Evolutionary conservation across 1,139 yeast genomes (phyloP).

Genomic region (Yamadazyma songkhlaensis): DNA sequence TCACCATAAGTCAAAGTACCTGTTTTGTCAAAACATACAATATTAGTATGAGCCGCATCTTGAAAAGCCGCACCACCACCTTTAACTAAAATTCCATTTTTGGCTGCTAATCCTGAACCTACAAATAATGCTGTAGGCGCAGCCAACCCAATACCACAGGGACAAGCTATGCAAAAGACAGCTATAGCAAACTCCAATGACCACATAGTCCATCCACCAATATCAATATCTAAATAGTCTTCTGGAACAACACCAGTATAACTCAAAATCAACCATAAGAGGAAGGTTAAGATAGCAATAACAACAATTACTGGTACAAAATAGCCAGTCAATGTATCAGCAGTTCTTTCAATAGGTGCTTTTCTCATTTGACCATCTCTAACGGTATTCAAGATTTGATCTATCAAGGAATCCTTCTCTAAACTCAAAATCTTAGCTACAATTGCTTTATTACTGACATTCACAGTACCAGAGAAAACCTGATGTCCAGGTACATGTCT

Average conservation of each 20-base stretch:
- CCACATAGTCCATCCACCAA: constrained; percentile 80
- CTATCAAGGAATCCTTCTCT: constrained; percentile 65
- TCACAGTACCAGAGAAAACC: constrained; percentile 70
- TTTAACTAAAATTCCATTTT: constrained; percentile 68
- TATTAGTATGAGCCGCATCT: constrained; percentile 62
- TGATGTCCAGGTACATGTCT: constrained; percentile 54
- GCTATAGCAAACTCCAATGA: constrained; percentile 74
- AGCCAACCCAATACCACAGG: constrained; percentile 48
- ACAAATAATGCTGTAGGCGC: constrained; percentile 50
- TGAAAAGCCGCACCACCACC: constrained; percentile 86
- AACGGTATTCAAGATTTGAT: constrained; percentile 67
- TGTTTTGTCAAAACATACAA: constrained; percentile 76
- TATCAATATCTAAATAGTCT: constrained; percentile 55
- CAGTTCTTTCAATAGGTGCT: constrained; percentile 73
- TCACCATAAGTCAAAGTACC: constrained; percentile 75
- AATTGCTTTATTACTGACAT: constrained; percentile 53
- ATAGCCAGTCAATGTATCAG: constrained; percentile 67
- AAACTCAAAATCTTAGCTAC: constrained; percentile 57
- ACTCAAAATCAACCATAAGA: constrained; percentile 64
- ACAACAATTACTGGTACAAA: constrained; percentile 69
- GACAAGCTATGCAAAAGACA: constrained; percentile 63
- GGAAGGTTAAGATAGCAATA: constrained; percentile 63
- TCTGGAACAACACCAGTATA: constrained; percentile 52
- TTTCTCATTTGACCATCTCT: constrained; percentile 71
- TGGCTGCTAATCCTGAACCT: constrained; percentile 47